Evolutionary conservation across 768 basidiomycete genomes (phyloP).

Genomic region (Mycena rosella): DNA sequence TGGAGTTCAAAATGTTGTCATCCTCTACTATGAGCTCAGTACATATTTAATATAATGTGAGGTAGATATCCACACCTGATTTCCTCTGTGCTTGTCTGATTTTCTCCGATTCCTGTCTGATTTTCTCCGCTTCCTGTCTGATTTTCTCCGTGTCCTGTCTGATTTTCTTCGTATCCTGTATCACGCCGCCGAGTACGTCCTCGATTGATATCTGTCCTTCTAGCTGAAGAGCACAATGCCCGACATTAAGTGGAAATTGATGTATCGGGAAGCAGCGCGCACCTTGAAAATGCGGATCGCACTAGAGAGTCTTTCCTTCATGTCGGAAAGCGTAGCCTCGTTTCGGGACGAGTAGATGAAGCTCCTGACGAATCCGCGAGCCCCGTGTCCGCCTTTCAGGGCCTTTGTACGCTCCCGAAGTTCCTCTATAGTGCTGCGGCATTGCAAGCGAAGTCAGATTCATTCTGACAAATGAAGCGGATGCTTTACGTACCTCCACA

Average conservation of each 20-base stretch:
- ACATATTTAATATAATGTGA: neutral
- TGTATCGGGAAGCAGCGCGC: neutral
- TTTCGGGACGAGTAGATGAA: constrained; percentile 12
- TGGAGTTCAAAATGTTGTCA: neutral
- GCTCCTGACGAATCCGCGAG: neutral
- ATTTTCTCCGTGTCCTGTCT: too few species aligned
- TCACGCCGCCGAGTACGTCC: neutral
- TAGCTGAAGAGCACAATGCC: neutral
- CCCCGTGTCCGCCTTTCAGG: neutral
- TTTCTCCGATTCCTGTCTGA: too few species aligned
- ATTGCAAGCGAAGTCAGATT: neutral
- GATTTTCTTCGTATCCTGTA: constrained; percentile 1
- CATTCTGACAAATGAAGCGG: neutral
- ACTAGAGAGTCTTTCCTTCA: constrained; percentile 6
- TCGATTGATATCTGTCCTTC: constrained; percentile 10
- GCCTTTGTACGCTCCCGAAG: neutral
- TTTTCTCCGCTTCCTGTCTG: too few species aligned
- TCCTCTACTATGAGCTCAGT: constrained; percentile 6
- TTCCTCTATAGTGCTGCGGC: neutral
- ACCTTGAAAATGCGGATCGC: constrained; percentile 12
- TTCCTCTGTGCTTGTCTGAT: neutral
- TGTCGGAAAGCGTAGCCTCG: constrained; percentile 2
- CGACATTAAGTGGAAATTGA: neutral
- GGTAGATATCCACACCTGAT: neutral
- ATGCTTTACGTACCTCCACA: constrained; percentile 1